Evolutionary conservation across 2,329 filamentous ascomycete genomes (phyloP).

Genomic region (Hirsutella rhossiliensis): DNA sequence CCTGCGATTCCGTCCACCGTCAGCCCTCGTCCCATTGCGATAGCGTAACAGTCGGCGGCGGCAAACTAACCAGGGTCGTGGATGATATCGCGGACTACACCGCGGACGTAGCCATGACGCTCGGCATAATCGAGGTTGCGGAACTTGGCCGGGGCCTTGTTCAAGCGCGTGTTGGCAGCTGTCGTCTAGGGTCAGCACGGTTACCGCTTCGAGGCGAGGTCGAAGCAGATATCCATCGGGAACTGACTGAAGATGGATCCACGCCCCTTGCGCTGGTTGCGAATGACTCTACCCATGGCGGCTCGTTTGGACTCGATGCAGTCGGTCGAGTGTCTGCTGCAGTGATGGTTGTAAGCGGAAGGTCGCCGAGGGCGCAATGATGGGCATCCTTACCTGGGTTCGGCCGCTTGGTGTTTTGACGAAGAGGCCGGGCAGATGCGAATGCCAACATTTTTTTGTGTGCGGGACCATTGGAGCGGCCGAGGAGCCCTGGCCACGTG

Average conservation of each 20-base stretch:
- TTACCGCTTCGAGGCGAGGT: constrained; percentile 8
- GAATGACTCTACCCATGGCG: constrained; percentile 48
- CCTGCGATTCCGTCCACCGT: constrained; percentile 17
- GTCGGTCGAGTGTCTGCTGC: constrained; percentile 18
- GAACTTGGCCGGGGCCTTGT: constrained; percentile 81
- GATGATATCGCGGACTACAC: constrained; percentile 97
- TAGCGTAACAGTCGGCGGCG: constrained; percentile 7
- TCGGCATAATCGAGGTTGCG: constrained; percentile 92
- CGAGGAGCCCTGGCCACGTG: constrained; percentile 26
- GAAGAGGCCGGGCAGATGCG: constrained; percentile 15
- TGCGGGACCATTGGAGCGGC: constrained; percentile 13
- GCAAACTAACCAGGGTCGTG: constrained; percentile 69
- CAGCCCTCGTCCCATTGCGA: constrained; percentile 9
- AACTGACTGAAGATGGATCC: constrained; percentile 46
- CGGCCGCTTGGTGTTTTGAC: constrained; percentile 28
- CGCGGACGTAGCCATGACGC: constrained; percentile 94
- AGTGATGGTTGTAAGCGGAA: constrained; percentile 4
- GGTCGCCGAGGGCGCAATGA: constrained; percentile 5
- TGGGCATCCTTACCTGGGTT: constrained; percentile 23
- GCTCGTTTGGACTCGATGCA: constrained; percentile 22
- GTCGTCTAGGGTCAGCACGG: constrained; percentile 19
- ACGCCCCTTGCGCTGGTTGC: constrained; percentile 52
- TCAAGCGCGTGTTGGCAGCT: constrained; percentile 79
- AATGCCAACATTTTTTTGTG: constrained; percentile 22
- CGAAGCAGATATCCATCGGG: constrained; percentile 9